phyloP scores from a whole-genome alignment of 805 yeast genomes.

The Barnettozyma populi region DNA sequence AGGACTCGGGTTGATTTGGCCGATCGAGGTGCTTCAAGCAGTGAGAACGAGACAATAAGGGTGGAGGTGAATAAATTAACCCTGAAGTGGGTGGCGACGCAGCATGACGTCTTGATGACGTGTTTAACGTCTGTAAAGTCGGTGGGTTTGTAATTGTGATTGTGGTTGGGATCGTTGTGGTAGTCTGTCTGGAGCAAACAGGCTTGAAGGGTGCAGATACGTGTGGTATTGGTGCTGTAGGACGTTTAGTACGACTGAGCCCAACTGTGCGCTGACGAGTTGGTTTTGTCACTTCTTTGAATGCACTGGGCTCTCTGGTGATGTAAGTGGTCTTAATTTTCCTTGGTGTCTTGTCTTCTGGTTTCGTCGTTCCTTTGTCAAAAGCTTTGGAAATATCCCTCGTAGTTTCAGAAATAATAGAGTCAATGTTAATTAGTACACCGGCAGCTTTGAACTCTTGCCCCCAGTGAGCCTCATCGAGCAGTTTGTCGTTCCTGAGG shows the following conservation, averaged over 20 bases:
- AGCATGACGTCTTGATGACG: neutral
- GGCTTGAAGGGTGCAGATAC: neutral
- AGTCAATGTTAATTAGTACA: conserved; percentile 14
- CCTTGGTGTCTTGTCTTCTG: conserved; percentile 1
- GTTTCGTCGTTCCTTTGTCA: conserved; percentile 2
- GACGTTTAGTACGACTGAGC: neutral
- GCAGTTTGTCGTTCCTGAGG: conserved; percentile 9
- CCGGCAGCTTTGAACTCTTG: conserved; percentile 16
- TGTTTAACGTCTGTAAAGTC: too few relatives aligned
- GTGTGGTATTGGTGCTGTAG: neutral
- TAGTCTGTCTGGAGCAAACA: neutral
- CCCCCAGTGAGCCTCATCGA: conserved; percentile 12
- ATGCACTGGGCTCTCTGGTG: neutral
- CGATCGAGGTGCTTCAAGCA: neutral
- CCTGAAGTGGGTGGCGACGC: neutral
- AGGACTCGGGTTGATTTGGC: neutral
- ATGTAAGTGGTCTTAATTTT: neutral
- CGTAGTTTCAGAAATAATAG: conserved; percentile 6
- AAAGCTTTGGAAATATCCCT: conserved; percentile 19
- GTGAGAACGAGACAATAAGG: neutral
- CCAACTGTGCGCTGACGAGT: neutral
- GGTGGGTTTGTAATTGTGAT: too few relatives aligned
- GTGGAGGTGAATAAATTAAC: neutral
- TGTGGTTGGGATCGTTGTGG: neutral
- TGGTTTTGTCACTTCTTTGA: neutral